Percentiles rank a stretch among this genome's conserved stretches.
Evolutionary conservation across 257 asterid species (phyloP).

Genomic region (Gentiana macrophylla): DNA sequence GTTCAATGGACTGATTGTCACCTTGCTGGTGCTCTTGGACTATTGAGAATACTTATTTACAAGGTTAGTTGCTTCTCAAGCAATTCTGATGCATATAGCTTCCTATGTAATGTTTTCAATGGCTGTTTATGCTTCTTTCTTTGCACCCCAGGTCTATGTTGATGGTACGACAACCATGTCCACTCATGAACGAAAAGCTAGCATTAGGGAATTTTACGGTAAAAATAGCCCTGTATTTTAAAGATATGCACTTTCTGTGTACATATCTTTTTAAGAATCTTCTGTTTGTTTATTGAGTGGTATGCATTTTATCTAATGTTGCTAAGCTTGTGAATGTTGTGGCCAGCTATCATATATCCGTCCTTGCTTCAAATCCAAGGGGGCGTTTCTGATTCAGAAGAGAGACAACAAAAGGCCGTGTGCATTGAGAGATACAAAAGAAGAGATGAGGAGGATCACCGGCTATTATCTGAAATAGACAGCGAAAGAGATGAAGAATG

Average conservation of each 20-base stretch:
- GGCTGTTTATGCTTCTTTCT: not conserved
- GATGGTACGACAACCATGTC: conserved; percentile 94
- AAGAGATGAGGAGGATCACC: conserved; percentile 59
- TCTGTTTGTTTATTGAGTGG: not conserved
- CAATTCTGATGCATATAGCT: not conserved
- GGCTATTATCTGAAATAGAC: conserved; percentile 47
- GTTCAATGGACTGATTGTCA: conserved; percentile 91
- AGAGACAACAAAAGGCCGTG: conserved; percentile 72
- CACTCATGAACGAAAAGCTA: conserved; percentile 85
- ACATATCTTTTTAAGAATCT: not conserved
- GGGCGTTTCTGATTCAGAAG: conserved; percentile 78
- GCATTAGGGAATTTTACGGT: conserved; percentile 88
- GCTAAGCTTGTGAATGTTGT: conserved; percentile 6
- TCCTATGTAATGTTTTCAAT: not conserved
- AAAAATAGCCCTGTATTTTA: conserved; percentile 1
- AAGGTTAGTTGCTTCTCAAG: conserved; percentile 34
- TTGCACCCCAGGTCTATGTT: conserved; percentile 52
- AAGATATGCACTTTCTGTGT: no score
- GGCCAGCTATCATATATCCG: conserved; percentile 83
- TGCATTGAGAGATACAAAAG: conserved; percentile 70
- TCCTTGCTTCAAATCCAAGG: conserved; percentile 75
- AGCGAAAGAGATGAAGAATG: conserved; percentile 92
- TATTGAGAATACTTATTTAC: conserved; percentile 68
- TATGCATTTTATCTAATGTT: not conserved
- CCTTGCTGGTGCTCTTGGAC: conserved; percentile 92